A percentile compares a stretch with the other conserved stretches of the same genome.
These are phyloP conservation scores for Digitaria exilis DNA, from an alignment of 202 grass and related monocot genomes.

Conservation along the genomic window DNA sequence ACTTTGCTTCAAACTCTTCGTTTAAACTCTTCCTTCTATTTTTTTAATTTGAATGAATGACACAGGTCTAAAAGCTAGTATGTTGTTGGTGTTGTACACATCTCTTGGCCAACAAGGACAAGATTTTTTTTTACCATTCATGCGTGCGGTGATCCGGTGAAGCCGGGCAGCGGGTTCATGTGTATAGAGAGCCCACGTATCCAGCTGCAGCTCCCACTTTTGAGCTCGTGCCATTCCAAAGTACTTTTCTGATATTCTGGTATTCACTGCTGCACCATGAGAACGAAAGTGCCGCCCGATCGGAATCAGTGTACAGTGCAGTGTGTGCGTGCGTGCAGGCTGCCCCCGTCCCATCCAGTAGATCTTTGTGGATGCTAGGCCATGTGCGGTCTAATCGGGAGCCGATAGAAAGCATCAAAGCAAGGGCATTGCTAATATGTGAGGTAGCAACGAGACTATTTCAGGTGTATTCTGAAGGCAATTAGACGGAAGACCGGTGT, in stretches of 20 bases:
- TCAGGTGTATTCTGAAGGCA: neutral
- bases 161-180: neutral
- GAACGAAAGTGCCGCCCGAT: conserved; percentile 16
- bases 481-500: neutral
- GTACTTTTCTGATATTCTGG: conserved; percentile 10
- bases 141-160: neutral
- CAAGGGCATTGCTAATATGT: neutral
- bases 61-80: too few relatives aligned
- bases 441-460: neutral
- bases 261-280: conserved; percentile 10
- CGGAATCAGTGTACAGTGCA: conserved; percentile 2
- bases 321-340: neutral
- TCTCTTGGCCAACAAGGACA: neutral
- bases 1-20: neutral
- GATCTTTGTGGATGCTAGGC: conserved; percentile 28
- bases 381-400: neutral
- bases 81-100: too few relatives aligned
- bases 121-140: neutral
- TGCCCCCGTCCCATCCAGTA: conserved; percentile 6
- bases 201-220: neutral
- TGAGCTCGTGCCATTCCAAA: neutral
- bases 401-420: neutral
- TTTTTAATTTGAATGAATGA: neutral
- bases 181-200: conserved; percentile 12
- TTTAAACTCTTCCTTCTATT: neutral